A percentile compares a stretch with the other conserved stretches of the same genome.
Evolutionary conservation across 306 rosid genomes (phyloP).

Genomic region (Heteromeles arbutifolia): DNA sequence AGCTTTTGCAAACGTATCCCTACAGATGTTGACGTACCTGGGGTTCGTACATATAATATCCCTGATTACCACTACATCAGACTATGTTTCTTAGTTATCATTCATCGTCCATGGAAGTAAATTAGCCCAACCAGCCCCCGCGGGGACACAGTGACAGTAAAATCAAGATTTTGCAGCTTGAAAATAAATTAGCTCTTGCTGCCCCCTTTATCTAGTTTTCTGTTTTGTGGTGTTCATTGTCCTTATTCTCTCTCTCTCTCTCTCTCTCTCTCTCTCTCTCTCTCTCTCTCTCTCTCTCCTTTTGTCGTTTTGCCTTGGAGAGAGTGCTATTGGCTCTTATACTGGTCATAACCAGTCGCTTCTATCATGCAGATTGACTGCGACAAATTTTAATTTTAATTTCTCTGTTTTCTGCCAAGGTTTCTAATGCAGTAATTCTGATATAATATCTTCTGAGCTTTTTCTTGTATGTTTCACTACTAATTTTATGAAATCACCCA

Average conservation of each 20-base stretch:
- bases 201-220: background rate
- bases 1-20: slow-evolving; percentile 94
- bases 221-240: background rate
- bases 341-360: background rate
- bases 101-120: background rate
- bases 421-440: slow-evolving; percentile 3
- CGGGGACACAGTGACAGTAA: background rate
- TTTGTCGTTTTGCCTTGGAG: background rate
- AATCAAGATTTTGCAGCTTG: background rate
- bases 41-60: slow-evolving; percentile 58
- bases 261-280: no score
- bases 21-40: slow-evolving; percentile 90
- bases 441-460: slow-evolving; percentile 1
- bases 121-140: background rate
- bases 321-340: background rate
- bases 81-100: background rate
- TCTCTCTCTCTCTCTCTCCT: background rate
- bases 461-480: background rate
- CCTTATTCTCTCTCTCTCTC: background rate
- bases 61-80: background rate
- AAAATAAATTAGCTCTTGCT: background rate
- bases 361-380: slow-evolving; percentile 70
- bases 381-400: slow-evolving; percentile 51
- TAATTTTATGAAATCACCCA: background rate
- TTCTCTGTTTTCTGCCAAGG: slow-evolving; percentile 15